Conservation (phyloP, 208 protist genomes). For the Crithidia brevicula region DNA sequence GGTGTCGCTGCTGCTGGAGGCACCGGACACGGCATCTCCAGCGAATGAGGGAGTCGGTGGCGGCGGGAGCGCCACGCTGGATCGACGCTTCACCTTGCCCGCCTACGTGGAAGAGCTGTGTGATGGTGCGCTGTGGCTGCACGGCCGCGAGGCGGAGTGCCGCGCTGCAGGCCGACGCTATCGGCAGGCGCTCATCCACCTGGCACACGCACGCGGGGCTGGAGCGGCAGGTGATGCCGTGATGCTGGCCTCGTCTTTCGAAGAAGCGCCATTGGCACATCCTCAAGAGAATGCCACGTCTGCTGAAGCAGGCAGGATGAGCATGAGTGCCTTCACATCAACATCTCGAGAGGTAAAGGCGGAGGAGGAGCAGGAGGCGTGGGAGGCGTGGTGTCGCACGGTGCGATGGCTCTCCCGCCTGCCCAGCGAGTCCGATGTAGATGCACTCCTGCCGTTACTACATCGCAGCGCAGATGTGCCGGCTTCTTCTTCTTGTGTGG, state of each 20-base stretch:
- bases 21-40: not conserved
- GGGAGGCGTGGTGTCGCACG: constrained; percentile 23
- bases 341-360: not conserved
- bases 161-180: constrained; percentile 48
- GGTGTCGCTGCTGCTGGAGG: not conserved
- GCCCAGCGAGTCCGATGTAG: constrained; percentile 15
- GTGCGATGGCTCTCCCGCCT: constrained; percentile 24
- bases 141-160: constrained; percentile 79
- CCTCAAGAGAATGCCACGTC: too few species aligned
- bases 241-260: constrained; percentile 1
- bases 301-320: too few species aligned
- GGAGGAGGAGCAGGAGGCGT: not conserved
- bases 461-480: not conserved
- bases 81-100: constrained; percentile 50
- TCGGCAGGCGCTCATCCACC: constrained; percentile 36
- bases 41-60: too few species aligned
- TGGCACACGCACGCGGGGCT: constrained; percentile 4
- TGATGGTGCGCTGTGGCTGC: constrained; percentile 59
- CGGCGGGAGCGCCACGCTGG: constrained; percentile 26
- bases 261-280: too few species aligned
- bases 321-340: too few species aligned
- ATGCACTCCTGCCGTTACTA: constrained; percentile 16
- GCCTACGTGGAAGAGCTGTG: constrained; percentile 82
- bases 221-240: not conserved
- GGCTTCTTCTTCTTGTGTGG: not conserved